Evolutionary conservation across 1,139 yeast species (phyloP), one percentile per base, ranked within the genome.

Genomic region (Komagataea norvegica): DNA sequence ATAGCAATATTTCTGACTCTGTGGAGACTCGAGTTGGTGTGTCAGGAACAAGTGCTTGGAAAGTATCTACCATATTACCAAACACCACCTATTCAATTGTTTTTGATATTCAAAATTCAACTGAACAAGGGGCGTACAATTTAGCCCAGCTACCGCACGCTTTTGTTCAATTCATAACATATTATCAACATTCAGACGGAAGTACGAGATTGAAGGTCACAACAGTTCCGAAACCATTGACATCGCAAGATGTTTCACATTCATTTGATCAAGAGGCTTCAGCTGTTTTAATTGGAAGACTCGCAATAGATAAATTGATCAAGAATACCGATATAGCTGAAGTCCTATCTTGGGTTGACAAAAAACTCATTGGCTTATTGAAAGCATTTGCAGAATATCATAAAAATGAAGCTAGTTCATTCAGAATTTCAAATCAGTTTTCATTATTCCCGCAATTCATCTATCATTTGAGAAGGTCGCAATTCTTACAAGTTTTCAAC

Each of bases 361-460:
- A 83, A 45, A 68, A 74, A 48, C 66, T 85, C 42, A 76, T 86
- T 43, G 77, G 83, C 36, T 70, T 81, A 49, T 82, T 95, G 60
- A 74, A 79, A 36, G 70, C 82, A 43, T 84, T 81, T 61, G 93
- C 89, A 24, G 87, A 83, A 48, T 86, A 78, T 58, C 69, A 74
- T 33, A 79, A 79, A 51, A 85, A 81, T 40, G 77, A 69, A 37
- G 65, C 83, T 13, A 64, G 67, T 23, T 76, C 87, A 24, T 85
- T 86, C 65, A 65, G 84, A 42, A 64, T 86, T 35, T 67, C 86
- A 1, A 72, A 70, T 33, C 72, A 78, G 50, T 84, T 79, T 60
- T 73, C 85, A n/a, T 66, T 84, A 56, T 68, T 79, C 41, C 91
- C 91, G 1, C 91, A 82, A 54, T 83, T 81, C 55, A 63, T 82